Evolutionary conservation across 495 filamentous ascomycete genomes (phyloP), one percentile per base, ranked within the genome.

Genomic region (Ascobolus immersus): DNA sequence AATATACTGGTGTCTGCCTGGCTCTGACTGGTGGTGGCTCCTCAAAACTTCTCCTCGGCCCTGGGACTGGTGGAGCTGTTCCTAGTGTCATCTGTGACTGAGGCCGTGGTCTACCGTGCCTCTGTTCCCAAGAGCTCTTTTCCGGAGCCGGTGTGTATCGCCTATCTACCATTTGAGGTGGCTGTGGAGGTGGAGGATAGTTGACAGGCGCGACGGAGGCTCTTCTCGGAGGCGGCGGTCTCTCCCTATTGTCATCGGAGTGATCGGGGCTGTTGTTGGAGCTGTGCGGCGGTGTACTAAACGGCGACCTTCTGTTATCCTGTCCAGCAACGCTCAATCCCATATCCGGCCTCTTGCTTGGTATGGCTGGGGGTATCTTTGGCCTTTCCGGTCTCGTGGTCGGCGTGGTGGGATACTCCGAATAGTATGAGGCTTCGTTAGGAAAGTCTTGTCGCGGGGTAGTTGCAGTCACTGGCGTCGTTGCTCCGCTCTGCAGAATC

Each of bases 261-360:
- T 46, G 34, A 18, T 34, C 39, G n/a, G 46, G 47, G 4, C 59
- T 51, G 32, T 65, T 75, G 33, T 67, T 72, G 10, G 69, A 67
- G 42, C 73, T 89, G 35, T 69, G 72, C 10, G 84, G 81, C 8
- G 82, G 84, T 20, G 81, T 92, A 50, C 60, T 82, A 45, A 96
- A 93, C 0, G 86, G 84, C 4, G 86, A 93, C 1, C 74, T 56
- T 21, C 55, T 55, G n/a, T 65, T 62, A 8, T 61, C 62, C 4
- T 54, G 46, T 13, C 52, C 25, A 13, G 37, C 38, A 26, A 31
- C 32, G 4, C 45, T 28, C 2, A 32, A 41, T n/a, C 48, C 39
- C 5, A 36, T 37, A 28, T 52, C 49, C 19, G 39, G 12, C 23
- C 35, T 39, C 11, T 50, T 49, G 6, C 43, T 37, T 5, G 54